Percentiles rank a stretch among this genome's conserved stretches.
phyloP scores from a whole-genome alignment of 805 yeast species.

The Ogataea methanolica region DNA sequence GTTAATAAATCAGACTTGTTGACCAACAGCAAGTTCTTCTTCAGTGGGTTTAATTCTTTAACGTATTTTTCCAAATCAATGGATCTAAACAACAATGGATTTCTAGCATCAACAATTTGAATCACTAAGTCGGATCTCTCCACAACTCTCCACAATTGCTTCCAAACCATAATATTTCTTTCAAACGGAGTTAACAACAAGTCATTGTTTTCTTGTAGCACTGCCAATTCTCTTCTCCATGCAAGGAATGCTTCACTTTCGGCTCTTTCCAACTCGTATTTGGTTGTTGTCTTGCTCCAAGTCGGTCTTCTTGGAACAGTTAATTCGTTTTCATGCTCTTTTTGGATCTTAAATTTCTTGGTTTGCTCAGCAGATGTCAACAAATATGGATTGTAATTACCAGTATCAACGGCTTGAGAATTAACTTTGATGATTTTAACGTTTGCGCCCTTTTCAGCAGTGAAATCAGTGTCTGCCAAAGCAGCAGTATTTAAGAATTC shows the following conservation, averaged over 20 bases:
- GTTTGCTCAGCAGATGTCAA: constrained; percentile 64
- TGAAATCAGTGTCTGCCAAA: constrained; percentile 91
- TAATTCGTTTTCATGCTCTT: constrained; percentile 60
- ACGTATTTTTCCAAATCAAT: constrained; percentile 81
- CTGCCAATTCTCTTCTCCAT: constrained; percentile 91
- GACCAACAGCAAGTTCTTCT: constrained; percentile 76
- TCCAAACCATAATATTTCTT: constrained; percentile 96
- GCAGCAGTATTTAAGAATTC: constrained; percentile 95
- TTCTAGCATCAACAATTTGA: constrained; percentile 96
- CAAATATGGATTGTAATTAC: constrained; percentile 49
- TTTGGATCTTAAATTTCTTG: constrained; percentile 55
- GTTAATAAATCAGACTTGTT: constrained; percentile 91
- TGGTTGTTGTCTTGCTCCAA: constrained; percentile 74
- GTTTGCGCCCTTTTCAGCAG: constrained; percentile 81
- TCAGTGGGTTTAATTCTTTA: constrained; percentile 65
- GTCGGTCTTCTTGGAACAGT: constrained; percentile 91
- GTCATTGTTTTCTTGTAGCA: constrained; percentile 78
- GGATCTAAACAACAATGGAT: constrained; percentile 86
- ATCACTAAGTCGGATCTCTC: constrained; percentile 93
- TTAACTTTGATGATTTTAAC: constrained; percentile 82
- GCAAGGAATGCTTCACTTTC: constrained; percentile 89
- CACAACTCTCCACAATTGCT: constrained; percentile 96
- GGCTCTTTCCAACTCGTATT: constrained; percentile 71
- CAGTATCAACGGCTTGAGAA: constrained; percentile 60
- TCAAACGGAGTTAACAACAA: constrained; percentile 92